Base-by-base conservation (phyloP, 169 alveolate species). In the Fabrea salina region DNA sequence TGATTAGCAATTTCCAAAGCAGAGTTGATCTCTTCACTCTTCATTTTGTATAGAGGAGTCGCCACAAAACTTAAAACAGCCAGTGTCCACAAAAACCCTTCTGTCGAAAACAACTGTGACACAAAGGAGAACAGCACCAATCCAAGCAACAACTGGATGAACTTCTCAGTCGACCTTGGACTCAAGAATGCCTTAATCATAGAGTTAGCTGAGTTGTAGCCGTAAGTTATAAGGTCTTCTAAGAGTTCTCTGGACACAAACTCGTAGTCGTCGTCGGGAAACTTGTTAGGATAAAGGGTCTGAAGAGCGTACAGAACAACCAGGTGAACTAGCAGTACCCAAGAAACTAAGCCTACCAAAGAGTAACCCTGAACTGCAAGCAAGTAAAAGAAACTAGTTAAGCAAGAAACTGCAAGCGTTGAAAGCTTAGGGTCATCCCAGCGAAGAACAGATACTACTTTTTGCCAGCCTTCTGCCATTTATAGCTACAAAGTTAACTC, bases 401-500 rank as follows among this genome's bases (percentile, higher is more conserved):
- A 51, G 27, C 59, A 51, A 4, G 37, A 30, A 51, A 51, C 19
- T 27, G 27, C 59, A 5, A 51, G 59, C 59, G 37, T 33, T 51
- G 59, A 51, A 22, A 51, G 27, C 27, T 51, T 51, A 22, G 59
- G 59, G 37, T 51, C 59, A 22, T 51, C 27, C 59, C 59, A 51
- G 27, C 39, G 27, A 22, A 51, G 27, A 51, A 51, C 27, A 33
- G 3, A 22, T 22, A 22, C 39, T 27, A 51, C 59, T 51, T 51
- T 51, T 51, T 51, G 37, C 59, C 59, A 51, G 59, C 59, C 59
- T 51, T 51, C 59, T 51, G 59, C 59, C 59, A 51, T 51, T 51
- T 51, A 51, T n/a, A n/a, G n/a, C n/a, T n/a, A n/a, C n/a, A n/a
- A n/a, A n/a, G n/a, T n/a, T n/a, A n/a, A n/a, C n/a, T n/a, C n/a